Percentiles rank a stretch among this genome's conserved stretches.
phyloP scores from a whole-genome alignment of 495 filamentous ascomycete genomes.

The Aspergillus sclerotioniger region DNA sequence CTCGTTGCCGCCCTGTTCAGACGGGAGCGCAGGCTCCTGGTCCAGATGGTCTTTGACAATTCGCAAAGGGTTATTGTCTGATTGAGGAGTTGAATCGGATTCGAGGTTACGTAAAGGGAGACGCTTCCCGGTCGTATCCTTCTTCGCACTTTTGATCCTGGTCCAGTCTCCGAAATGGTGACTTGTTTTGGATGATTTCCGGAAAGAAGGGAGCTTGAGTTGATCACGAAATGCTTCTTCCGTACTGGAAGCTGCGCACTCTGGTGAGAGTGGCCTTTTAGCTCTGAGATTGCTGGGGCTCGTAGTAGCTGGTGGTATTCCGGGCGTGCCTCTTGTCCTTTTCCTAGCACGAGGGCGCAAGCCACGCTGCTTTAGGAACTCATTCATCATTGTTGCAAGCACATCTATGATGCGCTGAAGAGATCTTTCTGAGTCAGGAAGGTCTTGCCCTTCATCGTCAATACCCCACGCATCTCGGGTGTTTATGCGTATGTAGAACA shows the following conservation, averaged over 20 bases:
- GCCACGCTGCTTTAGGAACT: slow-evolving; percentile 67
- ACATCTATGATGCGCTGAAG: slow-evolving; percentile 58
- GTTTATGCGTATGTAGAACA: slow-evolving; percentile 81
- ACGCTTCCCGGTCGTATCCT: background rate
- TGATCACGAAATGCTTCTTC: slow-evolving; percentile 27
- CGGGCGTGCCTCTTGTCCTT: slow-evolving; percentile 14
- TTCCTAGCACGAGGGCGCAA: slow-evolving; percentile 50
- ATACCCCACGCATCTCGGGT: slow-evolving; percentile 12
- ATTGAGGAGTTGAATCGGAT: background rate
- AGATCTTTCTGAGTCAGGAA: slow-evolving; percentile 42
- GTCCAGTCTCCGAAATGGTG: slow-evolving; percentile 61
- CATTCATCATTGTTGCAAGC: slow-evolving; percentile 58
- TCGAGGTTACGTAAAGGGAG: background rate
- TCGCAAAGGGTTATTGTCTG: background rate
- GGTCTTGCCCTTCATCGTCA: slow-evolving; percentile 21
- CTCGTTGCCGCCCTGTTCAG: background rate
- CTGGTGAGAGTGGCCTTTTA: background rate
- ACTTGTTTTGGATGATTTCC: slow-evolving; percentile 16
- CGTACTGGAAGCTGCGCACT: slow-evolving; percentile 7
- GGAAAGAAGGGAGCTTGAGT: slow-evolving; percentile 38
- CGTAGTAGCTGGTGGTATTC: background rate
- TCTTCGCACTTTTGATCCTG: slow-evolving; percentile 60
- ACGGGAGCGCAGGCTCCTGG: background rate
- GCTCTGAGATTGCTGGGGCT: slow-evolving; percentile 2
- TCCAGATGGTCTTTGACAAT: background rate